Evolutionary conservation across 805 yeast genomes (phyloP).

Genomic region (Candida chilensis): DNA sequence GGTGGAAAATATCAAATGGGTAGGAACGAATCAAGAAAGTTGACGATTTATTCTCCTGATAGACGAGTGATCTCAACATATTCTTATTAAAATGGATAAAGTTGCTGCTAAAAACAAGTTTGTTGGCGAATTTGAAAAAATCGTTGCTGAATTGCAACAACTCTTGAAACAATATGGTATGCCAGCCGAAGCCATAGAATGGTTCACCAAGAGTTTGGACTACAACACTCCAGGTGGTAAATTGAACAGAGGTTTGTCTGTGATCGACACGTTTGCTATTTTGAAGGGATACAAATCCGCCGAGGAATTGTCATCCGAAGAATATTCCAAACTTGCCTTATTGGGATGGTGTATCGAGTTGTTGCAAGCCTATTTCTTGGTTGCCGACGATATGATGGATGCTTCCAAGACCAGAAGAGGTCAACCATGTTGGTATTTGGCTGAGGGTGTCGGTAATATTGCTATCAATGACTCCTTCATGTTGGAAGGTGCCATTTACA

Average conservation of each 20-base stretch:
- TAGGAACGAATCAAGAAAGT: no score
- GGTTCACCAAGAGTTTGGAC: conserved; percentile 68
- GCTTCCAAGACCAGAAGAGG: conserved; percentile 94
- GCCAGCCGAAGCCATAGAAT: conserved; percentile 76
- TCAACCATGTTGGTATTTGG: conserved; percentile 95
- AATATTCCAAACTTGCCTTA: conserved; percentile 77
- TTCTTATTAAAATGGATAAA: conserved; percentile 20
- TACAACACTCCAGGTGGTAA: conserved; percentile 97
- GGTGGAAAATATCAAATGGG: no score
- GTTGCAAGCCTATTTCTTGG: conserved; percentile 92
- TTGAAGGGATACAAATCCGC: conserved; percentile 52
- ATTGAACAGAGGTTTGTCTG: conserved; percentile 92
- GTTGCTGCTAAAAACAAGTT: conserved; percentile 43
- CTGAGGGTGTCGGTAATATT: conserved; percentile 73
- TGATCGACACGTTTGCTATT: conserved; percentile 83
- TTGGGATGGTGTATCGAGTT: conserved; percentile 95
- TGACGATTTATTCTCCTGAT: no score
- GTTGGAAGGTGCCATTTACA: conserved; percentile 91
- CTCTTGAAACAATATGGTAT: conserved; percentile 63
- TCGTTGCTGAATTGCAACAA: conserved; percentile 67
- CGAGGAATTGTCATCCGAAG: conserved; percentile 54
- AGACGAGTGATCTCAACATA: no score
- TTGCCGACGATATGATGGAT: conserved; percentile 99
- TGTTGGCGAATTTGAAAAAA: conserved; percentile 58
- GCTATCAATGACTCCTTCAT: conserved; percentile 97